Base-by-base conservation (phyloP, 2,329 filamentous ascomycete genomes). In the Diaporthe aspalathi region DNA sequence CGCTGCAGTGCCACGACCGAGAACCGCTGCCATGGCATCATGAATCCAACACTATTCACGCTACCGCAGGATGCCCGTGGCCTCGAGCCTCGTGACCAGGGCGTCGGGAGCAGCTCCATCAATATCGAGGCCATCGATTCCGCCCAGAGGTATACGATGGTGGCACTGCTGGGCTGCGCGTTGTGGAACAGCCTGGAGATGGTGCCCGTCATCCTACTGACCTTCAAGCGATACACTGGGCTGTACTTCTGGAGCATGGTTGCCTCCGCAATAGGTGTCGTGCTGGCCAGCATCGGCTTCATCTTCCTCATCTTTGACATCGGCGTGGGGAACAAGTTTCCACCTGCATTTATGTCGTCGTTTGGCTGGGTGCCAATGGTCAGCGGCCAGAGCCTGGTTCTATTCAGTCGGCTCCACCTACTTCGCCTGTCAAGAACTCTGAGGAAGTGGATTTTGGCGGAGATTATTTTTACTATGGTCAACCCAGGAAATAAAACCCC, bases 321-420 rank as follows among this genome's bases (percentile, higher is more conserved):
- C 22, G 68, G 62, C n/a, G 20, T 24, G 12, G 29, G 8, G 1
- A 29, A 14, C 17, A 20, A 27, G 3, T 50, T 67, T 29, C 38
- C n/a, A 3, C 32, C 49, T 1, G 50, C 52, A 22, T 57, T 70
- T 29, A 66, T 65, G 22, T 54, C 50, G 5, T 52, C 60, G 3
- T 50, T 63, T 7, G 68, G 88, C 16, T 88, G 89, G 86, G 87
- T 86, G 78, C 75, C 80, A 4, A 89, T 90, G 83, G 85, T 90
- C 14, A 86, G 86, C 20, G 89, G 89, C 3, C 86, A 89, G 75
- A 84, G 85, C 0, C 74, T 88, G 22, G 87, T 90, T 4, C 80
- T 90, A 2, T 90, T 88, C 78, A 91, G 89, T 57, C 84, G 90
- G 24, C 83, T 90, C 12, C 86, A 92, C 75, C 81, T 91, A 14